A percentile compares a stretch with the other conserved stretches of the same genome.
These are phyloP conservation scores for Plasmodium vivax DNA, from an alignment of 169 alveolate species.

Conservation along the genomic window DNA sequence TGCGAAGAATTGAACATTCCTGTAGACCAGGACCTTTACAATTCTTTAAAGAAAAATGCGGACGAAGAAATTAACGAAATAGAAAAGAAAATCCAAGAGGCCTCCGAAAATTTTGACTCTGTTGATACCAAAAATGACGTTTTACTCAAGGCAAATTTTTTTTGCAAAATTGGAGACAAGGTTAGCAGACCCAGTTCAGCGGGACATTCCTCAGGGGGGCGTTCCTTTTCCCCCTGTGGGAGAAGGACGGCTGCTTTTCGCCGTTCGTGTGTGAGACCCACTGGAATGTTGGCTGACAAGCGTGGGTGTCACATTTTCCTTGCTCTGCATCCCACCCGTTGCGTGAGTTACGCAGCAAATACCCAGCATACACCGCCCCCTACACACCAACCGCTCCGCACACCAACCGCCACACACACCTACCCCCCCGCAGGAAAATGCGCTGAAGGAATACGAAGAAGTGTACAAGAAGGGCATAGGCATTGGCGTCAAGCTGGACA, in stretches of 20 bases:
- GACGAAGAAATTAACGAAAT: constrained; percentile 82
- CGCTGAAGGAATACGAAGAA: constrained; percentile 84
- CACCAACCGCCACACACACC: background rate
- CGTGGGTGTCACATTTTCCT: background rate
- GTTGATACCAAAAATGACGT: constrained; percentile 93
- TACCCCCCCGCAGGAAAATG: constrained; percentile 76
- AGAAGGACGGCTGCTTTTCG: background rate
- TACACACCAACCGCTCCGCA: too few species aligned
- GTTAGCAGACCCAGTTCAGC: constrained; percentile 22
- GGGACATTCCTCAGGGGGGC: background rate
- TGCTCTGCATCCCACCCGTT: background rate
- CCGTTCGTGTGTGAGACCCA: background rate
- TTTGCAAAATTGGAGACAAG: constrained; percentile 86
- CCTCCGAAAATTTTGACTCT: constrained; percentile 92
- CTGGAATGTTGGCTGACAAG: background rate
- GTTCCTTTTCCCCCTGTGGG: background rate
- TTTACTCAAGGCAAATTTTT: constrained; percentile 90
- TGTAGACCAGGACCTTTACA: constrained; percentile 74
- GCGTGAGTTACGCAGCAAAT: background rate
- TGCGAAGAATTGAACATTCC: constrained; percentile 77
- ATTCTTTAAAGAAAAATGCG: constrained; percentile 75
- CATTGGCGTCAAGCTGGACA: constrained; percentile 84
- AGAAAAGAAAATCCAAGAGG: constrained; percentile 89
- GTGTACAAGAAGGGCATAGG: constrained; percentile 88
- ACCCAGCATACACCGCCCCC: too few species aligned